Base-by-base conservation (phyloP, 2,329 filamentous ascomycete genomes). In the Aspergillus amoenus region DNA sequence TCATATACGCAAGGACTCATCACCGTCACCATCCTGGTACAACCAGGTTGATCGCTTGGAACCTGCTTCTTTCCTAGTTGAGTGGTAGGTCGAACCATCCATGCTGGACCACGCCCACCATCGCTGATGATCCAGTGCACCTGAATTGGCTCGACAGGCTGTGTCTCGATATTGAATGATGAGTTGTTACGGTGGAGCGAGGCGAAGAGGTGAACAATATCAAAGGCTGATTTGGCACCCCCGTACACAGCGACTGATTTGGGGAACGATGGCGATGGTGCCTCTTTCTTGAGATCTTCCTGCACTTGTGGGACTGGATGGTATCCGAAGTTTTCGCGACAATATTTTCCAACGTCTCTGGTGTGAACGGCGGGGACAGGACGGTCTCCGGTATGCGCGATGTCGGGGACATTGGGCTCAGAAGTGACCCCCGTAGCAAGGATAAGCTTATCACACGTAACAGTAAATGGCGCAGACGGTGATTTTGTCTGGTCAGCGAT, bases 371-470 rank as follows among this genome's bases (percentile, higher is more conserved):
- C 52, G 12, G 57, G 54, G 4, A 42, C 11, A 8, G 30, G 12
- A 15, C 52, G 17, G 15, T 30, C n/a, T 6, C 24, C 21, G 8
- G 41, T 18, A 1, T 15, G 34, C 8, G 52, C 45, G 1, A 62
- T 54, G 1, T 52, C 32, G 0, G 68, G 68, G 3, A 62, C 22
- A 34, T 65, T 66, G 9, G 67, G 68, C 21, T 66, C 55, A 0
- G 68, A 68, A 4, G 65, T 68, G 6, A 70, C 48, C 6, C 68
- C 68, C 0, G 67, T 68, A 8, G 68, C 68, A 5, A 70, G 22
- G 6, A 69, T 62, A 13, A 70, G 56, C 30, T 69, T 70, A 34
- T 70, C 67, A 41, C 67, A 69, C 7, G 65, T 51, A 6, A 69
- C 37, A 0, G 47, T 60, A 3, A 61, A 37, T 1, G 27, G 12